Evolutionary conservation across 768 basidiomycete genomes (phyloP), one percentile per base, ranked within the genome.

Genomic region (Tylopilus rubrobrunneus): DNA sequence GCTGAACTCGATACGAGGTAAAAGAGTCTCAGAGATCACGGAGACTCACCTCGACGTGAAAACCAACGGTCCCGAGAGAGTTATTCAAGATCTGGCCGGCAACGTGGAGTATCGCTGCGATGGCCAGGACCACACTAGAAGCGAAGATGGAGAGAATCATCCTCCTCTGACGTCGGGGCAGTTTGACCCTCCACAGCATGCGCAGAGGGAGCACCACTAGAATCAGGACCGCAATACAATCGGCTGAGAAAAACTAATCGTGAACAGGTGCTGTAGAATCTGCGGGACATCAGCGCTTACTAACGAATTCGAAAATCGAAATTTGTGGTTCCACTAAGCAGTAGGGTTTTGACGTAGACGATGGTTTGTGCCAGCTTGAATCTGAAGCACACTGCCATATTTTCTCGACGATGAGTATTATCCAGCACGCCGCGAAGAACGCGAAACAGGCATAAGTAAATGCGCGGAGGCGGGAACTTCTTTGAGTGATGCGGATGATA

Each of bases 81-180:
- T n/a, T 33, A 28, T 53, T 10, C 12, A 61, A 41, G 7, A 61
- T 37, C 9, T 58, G 63, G 12, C 52, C 56, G 11, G 57, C 27
- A 1, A 51, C 49, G 19, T 58, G 59, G 36, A 61, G 59, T 10
- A 65, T 49, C 7, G 61, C 49, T 21, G 40, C 59, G 5, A 63
- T 21, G 8, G 59, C 56, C 1, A 66, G 36, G 19, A 59, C 12
- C 28, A 62, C 31, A 23, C 64, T 56, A 11, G 62, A 66, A 31
- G 62, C 52, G 17, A 66, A 59, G 34, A 34, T 34, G 34, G 12
- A 34, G 36, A 66, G 58, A 27, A 66, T 64, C 65, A 64, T 66
- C 40, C 65, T 51, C 19, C 49, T 53, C 41, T 66, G 59, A 23
- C 57, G 45, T 40, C 3, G 48, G 2, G 64, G 64, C 14, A 62